Evolutionary conservation across 2,329 filamentous ascomycete genomes (phyloP).

Genomic region (Trichoderma brevicompactum): DNA sequence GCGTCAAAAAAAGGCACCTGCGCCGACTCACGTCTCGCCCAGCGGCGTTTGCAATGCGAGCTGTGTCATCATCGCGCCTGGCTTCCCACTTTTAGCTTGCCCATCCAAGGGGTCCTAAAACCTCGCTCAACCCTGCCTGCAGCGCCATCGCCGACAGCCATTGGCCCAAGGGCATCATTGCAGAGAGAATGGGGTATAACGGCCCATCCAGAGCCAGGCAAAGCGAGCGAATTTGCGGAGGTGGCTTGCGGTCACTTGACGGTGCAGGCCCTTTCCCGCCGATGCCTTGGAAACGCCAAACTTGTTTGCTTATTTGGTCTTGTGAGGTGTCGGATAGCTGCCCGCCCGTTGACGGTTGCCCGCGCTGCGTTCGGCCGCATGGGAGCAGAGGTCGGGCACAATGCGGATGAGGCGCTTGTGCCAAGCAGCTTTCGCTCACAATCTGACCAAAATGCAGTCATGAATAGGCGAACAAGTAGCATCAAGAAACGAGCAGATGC

Average conservation of each 20-base stretch:
- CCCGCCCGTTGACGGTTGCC: no score
- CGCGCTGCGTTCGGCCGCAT: no score
- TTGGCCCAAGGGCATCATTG: no score
- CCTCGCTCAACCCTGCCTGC: no score
- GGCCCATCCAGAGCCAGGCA: slow-evolving; percentile 1
- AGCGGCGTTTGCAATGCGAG: no score
- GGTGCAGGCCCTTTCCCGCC: not conserved
- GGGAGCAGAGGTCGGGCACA: no score
- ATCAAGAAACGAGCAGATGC: slow-evolving; percentile 6
- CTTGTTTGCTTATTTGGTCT: slow-evolving; percentile 7
- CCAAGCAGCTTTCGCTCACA: not conserved
- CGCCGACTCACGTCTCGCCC: no score
- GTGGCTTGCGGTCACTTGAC: slow-evolving; percentile 29
- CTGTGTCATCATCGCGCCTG: no score
- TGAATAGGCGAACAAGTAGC: not conserved
- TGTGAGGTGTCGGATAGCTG: not conserved
- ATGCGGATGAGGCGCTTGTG: no score
- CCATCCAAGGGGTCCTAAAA: no score
- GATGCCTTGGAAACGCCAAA: not conserved
- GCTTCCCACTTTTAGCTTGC: no score
- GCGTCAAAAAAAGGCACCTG: not conserved
- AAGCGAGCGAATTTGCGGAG: slow-evolving; percentile 26
- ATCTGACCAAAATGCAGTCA: not conserved
- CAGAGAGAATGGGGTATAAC: not conserved
- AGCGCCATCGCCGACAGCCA: no score